These are phyloP conservation scores for Naganishia onofrii DNA, from an alignment of 768 basidiomycete genomes.

Conservation along the genomic window DNA sequence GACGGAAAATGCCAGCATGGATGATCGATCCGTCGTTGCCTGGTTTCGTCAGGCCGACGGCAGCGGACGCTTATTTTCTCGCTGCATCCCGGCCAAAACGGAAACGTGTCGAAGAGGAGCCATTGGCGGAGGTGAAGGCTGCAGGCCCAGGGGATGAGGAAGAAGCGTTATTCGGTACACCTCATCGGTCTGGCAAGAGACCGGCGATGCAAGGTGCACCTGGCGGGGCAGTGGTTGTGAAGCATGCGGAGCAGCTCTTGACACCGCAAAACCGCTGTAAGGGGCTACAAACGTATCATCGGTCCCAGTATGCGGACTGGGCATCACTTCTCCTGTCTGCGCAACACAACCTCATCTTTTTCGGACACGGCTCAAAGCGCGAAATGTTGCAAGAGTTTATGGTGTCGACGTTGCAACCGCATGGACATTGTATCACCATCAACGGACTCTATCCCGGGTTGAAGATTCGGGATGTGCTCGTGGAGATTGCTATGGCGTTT, in stretches of 20 bases:
- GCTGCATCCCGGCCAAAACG: constrained; percentile 56
- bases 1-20: constrained; percentile 8
- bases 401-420: constrained; percentile 57
- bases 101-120: constrained; percentile 46
- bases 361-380: constrained; percentile 87
- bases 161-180: not conserved
- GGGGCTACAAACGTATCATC: not conserved
- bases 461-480: constrained; percentile 63
- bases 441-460: constrained; percentile 75
- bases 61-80: constrained; percentile 83
- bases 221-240: not conserved
- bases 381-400: constrained; percentile 72
- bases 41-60: constrained; percentile 60
- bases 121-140: constrained; percentile 33
- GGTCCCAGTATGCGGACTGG: constrained; percentile 15
- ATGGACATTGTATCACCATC: constrained; percentile 71
- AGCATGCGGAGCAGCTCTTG: constrained; percentile 13
- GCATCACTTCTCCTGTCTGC: constrained; percentile 6
- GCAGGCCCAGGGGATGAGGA: constrained; percentile 45
- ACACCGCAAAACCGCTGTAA: not conserved
- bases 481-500: constrained; percentile 52
- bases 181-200: not conserved
- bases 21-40: constrained; percentile 26
- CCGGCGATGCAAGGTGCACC: not conserved
- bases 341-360: constrained; percentile 84